Evolutionary conservation across 2,329 filamentous ascomycete species (phyloP), one percentile per base, ranked within the genome.

Genomic region (Drechslerella stenobrocha): DNA sequence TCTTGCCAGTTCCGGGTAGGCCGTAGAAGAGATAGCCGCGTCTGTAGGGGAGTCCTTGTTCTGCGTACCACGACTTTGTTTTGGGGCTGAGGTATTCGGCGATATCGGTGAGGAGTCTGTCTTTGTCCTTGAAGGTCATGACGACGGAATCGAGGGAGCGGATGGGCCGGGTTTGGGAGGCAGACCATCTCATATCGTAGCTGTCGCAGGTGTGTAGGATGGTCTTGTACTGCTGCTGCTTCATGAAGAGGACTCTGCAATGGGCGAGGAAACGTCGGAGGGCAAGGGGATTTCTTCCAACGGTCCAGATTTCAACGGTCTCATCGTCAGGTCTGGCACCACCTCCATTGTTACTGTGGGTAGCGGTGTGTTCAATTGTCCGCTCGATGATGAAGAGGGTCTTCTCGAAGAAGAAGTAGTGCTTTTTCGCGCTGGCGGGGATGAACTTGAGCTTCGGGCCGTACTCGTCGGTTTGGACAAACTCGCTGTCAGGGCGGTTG

Each of bases 11-110:
- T 0, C 89, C 88, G 0, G 88, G 88, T 0, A 89, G 88, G 0
- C 90, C 90, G 70, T 91, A 80, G 13, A 95, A 83, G 0, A 95
- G 81, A 73, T 93, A 95, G 0, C 90, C 90, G 2, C 90, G 82
- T 11, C 90, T 83, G 75, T 95, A 95, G 0, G 90, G 90, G 26
- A 95, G 92, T 0, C 90, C 90, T 4, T 89, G 82, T 71, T 89
- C 87, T 0, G 86, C 81, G 74, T 96, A 95, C 89, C 89, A 95
- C n/a, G 84, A 80, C 44, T 82, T 79, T 0, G 84, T 87, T 9
- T 78, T 76, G 0, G 84, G 84, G 69, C 83, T 79, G 32, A 87
- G 80, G 72, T 87, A 87, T 71, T 87, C 83, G 23, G 78, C 79
- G 28, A 85, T 80, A 71, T 87, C 85, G 40, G 80, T 79, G 47